Base-by-base conservation (phyloP, 768 basidiomycete species). In the Boletus barrowsii region DNA sequence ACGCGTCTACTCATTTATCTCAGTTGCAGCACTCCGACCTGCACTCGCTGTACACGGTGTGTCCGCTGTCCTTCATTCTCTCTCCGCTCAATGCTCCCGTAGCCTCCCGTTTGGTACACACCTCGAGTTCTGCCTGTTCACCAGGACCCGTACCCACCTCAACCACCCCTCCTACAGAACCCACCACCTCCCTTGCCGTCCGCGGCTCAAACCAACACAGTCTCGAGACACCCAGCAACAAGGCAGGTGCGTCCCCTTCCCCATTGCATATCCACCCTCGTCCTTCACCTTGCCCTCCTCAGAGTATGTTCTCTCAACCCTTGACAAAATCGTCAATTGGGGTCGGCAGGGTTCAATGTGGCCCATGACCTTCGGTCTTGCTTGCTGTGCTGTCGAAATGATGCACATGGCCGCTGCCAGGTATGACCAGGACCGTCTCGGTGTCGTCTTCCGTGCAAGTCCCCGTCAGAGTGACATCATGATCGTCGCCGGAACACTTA, bases 371-470 rank as follows among this genome's bases (percentile, higher is more conserved):
- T 95, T 90, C 71, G 93, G 96, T 75, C 83, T 99, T 48, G 97
- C 97, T 5, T 99, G 97, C 72, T 99, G 97, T 72, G 97, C 97
- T 22, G 97, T 99, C 32, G 97, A 99, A 76, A 92, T 93, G 90
- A 98, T 97, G 95, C 97, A 99, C 77, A 96, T 98, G 94, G 97
- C 97, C 47, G 95, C 97, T 40, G 92, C 97, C 17, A 86, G 97
- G 54, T 99, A 98, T 72, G 97, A 99, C 73, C 97, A 98, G 71
- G 97, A 99, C 71, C 84, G 97, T 56, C 78, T 99, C 32, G 97
- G 97, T 59, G 87, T 98, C 53, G 90, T 99, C 40, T 99, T 99
- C 79, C 93, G 97, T 77, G 97, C 96, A n/a, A 93, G 88, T 76
- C 97, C 97, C 42, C 88, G 97, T 57, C 92, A 98, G 76, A 92